Conservation (phyloP, 768 basidiomycete species). For the Suillus brevipes region DNA sequence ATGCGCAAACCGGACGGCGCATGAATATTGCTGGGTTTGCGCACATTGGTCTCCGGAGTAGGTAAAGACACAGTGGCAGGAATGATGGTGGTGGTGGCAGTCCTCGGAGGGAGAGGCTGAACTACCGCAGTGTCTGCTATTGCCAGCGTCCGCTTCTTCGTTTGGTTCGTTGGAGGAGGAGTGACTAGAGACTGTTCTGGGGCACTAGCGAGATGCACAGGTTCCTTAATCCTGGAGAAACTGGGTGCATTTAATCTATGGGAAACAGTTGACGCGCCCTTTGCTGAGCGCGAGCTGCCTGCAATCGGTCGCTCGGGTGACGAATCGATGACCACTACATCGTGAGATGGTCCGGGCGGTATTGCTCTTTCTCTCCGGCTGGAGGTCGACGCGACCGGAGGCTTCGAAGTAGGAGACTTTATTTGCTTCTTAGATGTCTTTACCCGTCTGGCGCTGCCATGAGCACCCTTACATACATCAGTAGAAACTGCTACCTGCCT, state of each 20-base stretch:
- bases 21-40: background rate
- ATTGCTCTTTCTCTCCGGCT: background rate
- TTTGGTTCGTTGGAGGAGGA: constrained; percentile 10
- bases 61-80: constrained; percentile 8
- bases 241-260: background rate
- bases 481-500: constrained; percentile 7
- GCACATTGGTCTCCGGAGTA: constrained; percentile 21
- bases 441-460: background rate
- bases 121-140: background rate
- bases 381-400: background rate
- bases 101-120: background rate
- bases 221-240: background rate
- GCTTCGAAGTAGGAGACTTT: background rate
- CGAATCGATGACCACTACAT: background rate
- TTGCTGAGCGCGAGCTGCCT: background rate
- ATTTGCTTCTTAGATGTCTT: background rate
- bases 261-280: too few species aligned
- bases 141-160: background rate
- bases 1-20: background rate
- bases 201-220: background rate
- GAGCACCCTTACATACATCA: background rate
- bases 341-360: background rate
- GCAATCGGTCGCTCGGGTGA: background rate
- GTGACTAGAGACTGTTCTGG: constrained; percentile 13
- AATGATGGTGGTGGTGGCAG: background rate